phyloP scores from a whole-genome alignment of 2,329 filamentous ascomycete genomes.

The Colletotrichum scovillei region DNA sequence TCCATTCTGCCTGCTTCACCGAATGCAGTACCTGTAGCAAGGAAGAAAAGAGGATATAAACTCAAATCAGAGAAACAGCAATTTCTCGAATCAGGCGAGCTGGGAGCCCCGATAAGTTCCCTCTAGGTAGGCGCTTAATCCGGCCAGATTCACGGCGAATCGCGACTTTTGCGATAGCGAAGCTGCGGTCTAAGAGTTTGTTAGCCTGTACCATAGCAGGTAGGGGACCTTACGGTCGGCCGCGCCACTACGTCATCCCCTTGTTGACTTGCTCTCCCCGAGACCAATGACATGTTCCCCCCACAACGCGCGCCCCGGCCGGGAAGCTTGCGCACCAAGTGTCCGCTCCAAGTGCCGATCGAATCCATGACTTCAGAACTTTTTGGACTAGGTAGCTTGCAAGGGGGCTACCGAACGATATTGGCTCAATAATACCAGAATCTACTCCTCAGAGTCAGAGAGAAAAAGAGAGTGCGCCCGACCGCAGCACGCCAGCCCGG shows the following conservation, averaged over 20 bases:
- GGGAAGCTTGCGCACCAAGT: not conserved
- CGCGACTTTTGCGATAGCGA: not conserved
- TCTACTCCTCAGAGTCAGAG: not conserved
- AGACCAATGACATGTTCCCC: slow-evolving; percentile 32
- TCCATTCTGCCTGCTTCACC: not conserved
- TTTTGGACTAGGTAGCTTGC: not conserved
- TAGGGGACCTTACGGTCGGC: not conserved
- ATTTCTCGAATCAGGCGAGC: not conserved
- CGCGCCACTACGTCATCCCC: slow-evolving; percentile 25
- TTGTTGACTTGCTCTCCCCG: not conserved
- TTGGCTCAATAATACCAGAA: not conserved
- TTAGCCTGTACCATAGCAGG: no score
- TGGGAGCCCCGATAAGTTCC: slow-evolving; percentile 2
- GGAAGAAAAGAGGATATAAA: not conserved
- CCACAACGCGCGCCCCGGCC: slow-evolving; percentile 22
- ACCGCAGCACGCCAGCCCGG: slow-evolving; percentile 9
- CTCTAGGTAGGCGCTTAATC: slow-evolving; percentile 14
- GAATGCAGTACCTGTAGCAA: not conserved
- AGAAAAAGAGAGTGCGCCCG: not conserved
- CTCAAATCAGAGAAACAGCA: not conserved
- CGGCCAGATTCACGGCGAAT: not conserved
- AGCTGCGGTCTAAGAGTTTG: not conserved
- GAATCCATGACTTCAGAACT: slow-evolving; percentile 31
- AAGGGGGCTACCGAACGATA: not conserved
- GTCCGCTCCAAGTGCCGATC: slow-evolving; percentile 28